Base-by-base conservation (phyloP, 805 yeast genomes). In the Candida taoyuanica region DNA sequence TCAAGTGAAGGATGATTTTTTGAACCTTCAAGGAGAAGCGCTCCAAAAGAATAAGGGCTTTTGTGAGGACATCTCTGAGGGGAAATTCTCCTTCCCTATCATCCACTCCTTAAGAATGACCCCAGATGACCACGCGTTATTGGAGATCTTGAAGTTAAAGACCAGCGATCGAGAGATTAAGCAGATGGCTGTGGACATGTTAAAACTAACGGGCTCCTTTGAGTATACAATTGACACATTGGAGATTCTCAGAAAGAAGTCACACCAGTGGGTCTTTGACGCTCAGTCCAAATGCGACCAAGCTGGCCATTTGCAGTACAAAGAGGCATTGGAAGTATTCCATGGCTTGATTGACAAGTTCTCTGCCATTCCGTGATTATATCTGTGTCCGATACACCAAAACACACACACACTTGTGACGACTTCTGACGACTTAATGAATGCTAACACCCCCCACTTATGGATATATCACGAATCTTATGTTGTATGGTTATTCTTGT, bases 41-140 rank as follows among this genome's bases (percentile, higher is more conserved):
- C 68, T 76, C 40, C 62, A 64, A n/a, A 63, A 69, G 33, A 78
- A 76, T 55, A 84, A 85, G 69, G 95, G 95, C 3, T 73, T 73
- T 46, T 77, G 86, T 37, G 96, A 89, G 51, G 98, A 89, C 55
- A 71, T 89, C 21, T 76, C 87, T 0, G 96, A 89, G 57, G 96
- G 96, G 0, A 89, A 88, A 59, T 75, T 83, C 43, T 85, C 95
- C 1, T 83, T 85, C 46, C 96, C 96, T 0, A 77, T 89, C 2
- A 72, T 89, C 14, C 93, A 86, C 58, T 71, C 80, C 4, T 59
- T 82, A 2, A 52, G 64, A 15, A 50, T 55, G 25, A 65, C 65
- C 33, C 41, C 46, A 7, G 43, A 51, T 2, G 65, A 68, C 35
- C 59, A 63, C 38, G 71, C 70, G 36, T 54, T 79, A 9, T 44